Evolutionary conservation across 345 rosid species (phyloP).

Genomic region (Corchorus olitorius): DNA sequence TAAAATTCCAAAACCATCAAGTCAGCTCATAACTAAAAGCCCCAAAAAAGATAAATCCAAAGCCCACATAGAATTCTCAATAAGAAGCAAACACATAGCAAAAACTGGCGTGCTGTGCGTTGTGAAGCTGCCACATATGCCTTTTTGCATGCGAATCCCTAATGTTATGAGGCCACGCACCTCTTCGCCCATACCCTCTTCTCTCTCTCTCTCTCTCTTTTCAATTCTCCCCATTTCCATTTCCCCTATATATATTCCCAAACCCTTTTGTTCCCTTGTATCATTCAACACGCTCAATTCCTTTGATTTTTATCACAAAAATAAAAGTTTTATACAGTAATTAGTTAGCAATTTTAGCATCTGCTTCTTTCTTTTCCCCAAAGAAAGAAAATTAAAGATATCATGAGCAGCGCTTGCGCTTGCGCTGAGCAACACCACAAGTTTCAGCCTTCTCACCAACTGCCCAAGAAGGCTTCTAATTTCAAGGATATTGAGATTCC

Average conservation of each 20-base stretch:
- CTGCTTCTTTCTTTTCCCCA: background rate
- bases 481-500: constrained; percentile 57
- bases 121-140: constrained; percentile 45
- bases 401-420: constrained; percentile 47
- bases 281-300: constrained; percentile 10
- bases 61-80: background rate
- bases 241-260: constrained; percentile 20
- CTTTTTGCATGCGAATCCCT: constrained; percentile 54
- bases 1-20: background rate
- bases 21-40: background rate
- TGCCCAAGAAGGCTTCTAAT: constrained; percentile 28
- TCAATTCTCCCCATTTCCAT: background rate
- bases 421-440: constrained; percentile 51
- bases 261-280: constrained; percentile 18
- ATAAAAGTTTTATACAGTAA: too few species aligned
- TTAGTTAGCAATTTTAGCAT: too few species aligned
- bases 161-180: constrained; percentile 53
- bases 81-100: constrained; percentile 29
- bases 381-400: background rate
- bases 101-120: constrained; percentile 22
- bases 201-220: background rate
- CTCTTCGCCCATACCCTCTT: constrained; percentile 27
- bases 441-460: constrained; percentile 34
- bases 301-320: background rate
- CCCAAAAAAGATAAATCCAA: constrained; percentile 6